phyloP scores from a whole-genome alignment of 495 filamentous ascomycete genomes.

The Aspergillus haitiensis region DNA sequence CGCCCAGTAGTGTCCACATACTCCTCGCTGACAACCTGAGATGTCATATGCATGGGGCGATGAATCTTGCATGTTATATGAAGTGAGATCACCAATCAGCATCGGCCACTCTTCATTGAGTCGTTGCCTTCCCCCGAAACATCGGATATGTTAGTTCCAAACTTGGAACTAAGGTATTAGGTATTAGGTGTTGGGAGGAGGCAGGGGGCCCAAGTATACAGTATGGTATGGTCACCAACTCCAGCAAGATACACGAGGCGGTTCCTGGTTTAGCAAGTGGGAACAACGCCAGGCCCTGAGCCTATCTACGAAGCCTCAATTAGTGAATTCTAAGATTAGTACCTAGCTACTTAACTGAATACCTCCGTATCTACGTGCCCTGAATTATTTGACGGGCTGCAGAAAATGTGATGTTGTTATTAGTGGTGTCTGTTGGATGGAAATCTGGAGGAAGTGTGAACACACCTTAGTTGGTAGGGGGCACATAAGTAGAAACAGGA shows the following conservation, averaged over 20 bases:
- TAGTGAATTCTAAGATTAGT: background rate
- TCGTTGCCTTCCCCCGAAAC: slow-evolving; percentile 13
- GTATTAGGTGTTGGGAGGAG: background rate
- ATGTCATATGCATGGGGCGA: slow-evolving; percentile 33
- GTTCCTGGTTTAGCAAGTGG: background rate
- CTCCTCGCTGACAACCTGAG: slow-evolving; percentile 22
- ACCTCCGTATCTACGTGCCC: too few species aligned
- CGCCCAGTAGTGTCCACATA: slow-evolving; percentile 5
- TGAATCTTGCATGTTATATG: slow-evolving; percentile 27
- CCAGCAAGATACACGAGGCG: background rate
- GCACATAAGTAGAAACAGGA: too few species aligned
- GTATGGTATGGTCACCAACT: slow-evolving; percentile 1
- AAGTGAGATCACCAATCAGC: slow-evolving; percentile 18
- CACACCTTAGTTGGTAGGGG: too few species aligned
- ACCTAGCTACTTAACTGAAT: background rate
- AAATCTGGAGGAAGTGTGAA: too few species aligned
- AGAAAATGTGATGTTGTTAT: too few species aligned
- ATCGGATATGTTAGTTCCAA: background rate
- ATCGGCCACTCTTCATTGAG: slow-evolving; percentile 12
- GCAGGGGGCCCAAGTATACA: background rate
- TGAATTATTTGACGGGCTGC: too few species aligned
- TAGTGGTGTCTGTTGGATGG: too few species aligned
- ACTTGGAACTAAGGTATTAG: background rate
- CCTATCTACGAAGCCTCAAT: background rate
- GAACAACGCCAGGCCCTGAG: background rate